Evolutionary conservation across 1,139 yeast species (phyloP), one percentile per base, ranked within the genome.

Genomic region (Geotrichum armillariae): DNA sequence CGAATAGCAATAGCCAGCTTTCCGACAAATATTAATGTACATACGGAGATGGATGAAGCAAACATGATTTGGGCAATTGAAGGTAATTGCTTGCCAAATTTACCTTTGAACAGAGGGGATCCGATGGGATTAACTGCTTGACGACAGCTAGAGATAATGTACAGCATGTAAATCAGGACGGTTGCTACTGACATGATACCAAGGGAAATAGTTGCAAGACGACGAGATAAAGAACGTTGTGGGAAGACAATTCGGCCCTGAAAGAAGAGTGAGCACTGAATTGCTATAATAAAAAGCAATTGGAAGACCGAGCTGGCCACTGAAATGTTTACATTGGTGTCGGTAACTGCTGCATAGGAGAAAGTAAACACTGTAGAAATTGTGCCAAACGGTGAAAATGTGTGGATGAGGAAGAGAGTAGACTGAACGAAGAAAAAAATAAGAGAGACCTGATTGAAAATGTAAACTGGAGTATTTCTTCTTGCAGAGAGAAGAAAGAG

Each of bases 211-310:
- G 82, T 72, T 7, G 21, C 49, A 9, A 75, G 50, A 20, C 42
- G 69, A 68, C 35, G 73, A 73, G n/a, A 82, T 79, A 12, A 9
- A 12, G 44, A 40, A 5, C 17, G 4, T 18, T 40, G 29, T 9
- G 44, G 74, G 69, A 86, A 87, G 41, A 91, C 82, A 14, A 84
- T 76, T 55, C 73, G 76, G 4, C 85, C 77, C 66, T 93, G 98
- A 61, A 81, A 80, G 1, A 82, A 73, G 61, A 91, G 70, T 0
- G 95, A 83, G 0, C 71, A 53, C 63, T 88, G 85, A 46, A 91
- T 77, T 9, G 79, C 70, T 0, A 75, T 68, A 8, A 86, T 74
- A 46, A 89, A 67, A 4, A 88, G 56, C 9, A 83, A 73, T 57
- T 83, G 82, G 51, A 85, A 68, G 5, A 80, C 73, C 57, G 82